Evolutionary conservation across 2,329 filamentous ascomycete genomes (phyloP), one percentile per base, ranked within the genome.

Genomic region (Monosporascus cannonballus): DNA sequence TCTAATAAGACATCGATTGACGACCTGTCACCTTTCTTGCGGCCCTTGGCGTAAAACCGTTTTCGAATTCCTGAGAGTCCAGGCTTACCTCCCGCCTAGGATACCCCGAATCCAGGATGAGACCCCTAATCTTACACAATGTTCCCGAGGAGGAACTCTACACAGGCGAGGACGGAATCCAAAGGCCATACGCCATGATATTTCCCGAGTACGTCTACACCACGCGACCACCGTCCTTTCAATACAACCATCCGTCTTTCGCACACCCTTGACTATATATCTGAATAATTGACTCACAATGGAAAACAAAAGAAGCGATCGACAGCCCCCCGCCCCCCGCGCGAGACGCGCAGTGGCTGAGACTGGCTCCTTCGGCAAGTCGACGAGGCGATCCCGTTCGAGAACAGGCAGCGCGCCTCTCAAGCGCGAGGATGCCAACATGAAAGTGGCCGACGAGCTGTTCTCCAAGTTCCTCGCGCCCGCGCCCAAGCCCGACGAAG

Each of bases 91-190:
- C 30, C 30, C 6, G 27, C 42, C 41, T 17, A 44, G 18, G 9
- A 20, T 20, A 46, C n/a, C 44, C 45, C n/a, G 8, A 22, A 8
- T 14, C 11, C 9, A 27, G 25, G 20, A 86, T 85, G 82, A 78
- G 82, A 53, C 84, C 84, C 59, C 73, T 86, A 53, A 85, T 86
- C 63, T 72, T 87, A 36, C 84, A 87, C 65, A 86, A 85, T 65
- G 84, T 86, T 57, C 83, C 83, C 52, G 83, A 86, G 59, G 83
- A 86, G 49, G 84, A 86, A 65, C 79, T 83, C 48, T 86, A 85
- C 65, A 71, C 82, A 6, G 84, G 84, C 53, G 81, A 85, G 50
- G 84, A 86, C 69, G 84, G 84, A 56, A 66, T 86, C 57, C 80
- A 81, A 67, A 73, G 84, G 56, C 84, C 84, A 2, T 87, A 85